Evolutionary conservation across 169 alveolate genomes (phyloP).

Genomic region (Eimeria praecox): DNA sequence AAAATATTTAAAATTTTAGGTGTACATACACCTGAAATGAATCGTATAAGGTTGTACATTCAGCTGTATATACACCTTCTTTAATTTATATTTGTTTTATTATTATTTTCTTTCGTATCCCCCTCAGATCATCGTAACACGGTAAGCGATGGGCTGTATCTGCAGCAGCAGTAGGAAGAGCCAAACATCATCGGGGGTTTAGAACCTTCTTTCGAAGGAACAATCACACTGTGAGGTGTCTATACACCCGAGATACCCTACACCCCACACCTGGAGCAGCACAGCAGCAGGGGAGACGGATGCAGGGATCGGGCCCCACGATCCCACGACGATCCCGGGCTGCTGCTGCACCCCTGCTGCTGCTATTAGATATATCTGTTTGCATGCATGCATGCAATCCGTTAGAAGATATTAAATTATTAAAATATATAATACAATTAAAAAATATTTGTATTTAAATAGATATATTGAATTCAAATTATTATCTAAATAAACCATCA

Average conservation of each 20-base stretch:
- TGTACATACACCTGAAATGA: background rate
- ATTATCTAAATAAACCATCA: too few relatives aligned
- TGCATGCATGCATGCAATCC: constrained; percentile 23
- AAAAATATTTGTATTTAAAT: too few relatives aligned
- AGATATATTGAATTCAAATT: too few relatives aligned
- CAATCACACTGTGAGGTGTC: constrained; percentile 30
- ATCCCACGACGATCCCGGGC: background rate
- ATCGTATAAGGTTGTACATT: too few relatives aligned
- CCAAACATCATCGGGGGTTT: constrained; percentile 32
- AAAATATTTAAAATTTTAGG: background rate
- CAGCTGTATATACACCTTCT: too few relatives aligned
- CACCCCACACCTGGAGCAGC: background rate
- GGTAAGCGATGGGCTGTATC: constrained; percentile 32
- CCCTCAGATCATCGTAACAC: constrained; percentile 41
- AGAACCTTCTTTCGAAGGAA: constrained; percentile 67
- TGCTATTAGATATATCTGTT: too few relatives aligned
- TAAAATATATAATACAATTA: background rate
- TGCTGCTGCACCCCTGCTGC: constrained; percentile 19
- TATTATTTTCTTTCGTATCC: too few relatives aligned
- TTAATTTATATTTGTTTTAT: too few relatives aligned
- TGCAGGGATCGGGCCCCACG: too few relatives aligned
- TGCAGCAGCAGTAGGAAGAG: constrained; percentile 28
- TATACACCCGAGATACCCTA: background rate
- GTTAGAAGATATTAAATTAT: background rate
- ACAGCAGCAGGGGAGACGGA: background rate